These are phyloP conservation scores for Coemansia aciculifera DNA, from an alignment of 192 early-diverging fungal species.

Conservation along the genomic window DNA sequence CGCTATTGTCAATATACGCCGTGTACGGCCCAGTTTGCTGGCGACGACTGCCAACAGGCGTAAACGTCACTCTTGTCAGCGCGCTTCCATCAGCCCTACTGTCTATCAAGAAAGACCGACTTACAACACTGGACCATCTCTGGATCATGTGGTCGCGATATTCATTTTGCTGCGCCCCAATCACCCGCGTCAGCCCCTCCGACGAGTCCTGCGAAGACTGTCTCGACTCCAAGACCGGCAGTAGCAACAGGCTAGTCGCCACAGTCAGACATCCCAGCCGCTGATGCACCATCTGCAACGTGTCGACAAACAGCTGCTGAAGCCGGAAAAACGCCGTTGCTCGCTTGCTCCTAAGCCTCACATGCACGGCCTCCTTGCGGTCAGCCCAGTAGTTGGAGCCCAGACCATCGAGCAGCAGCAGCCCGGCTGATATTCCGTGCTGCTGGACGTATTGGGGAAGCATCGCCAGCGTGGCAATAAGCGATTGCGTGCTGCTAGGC, in stretches of 20 bases:
- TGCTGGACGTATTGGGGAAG: constrained; percentile 17
- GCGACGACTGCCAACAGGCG: background rate
- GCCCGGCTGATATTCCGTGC: background rate
- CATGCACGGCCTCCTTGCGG: constrained; percentile 17
- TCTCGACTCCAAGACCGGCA: constrained; percentile 11
- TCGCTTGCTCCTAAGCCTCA: constrained; percentile 22
- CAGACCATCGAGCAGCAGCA: constrained; percentile 27
- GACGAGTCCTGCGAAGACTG: constrained; percentile 2
- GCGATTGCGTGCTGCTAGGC: constrained; percentile 18
- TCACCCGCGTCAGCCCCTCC: constrained; percentile 1
- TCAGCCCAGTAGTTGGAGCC: constrained; percentile 34
- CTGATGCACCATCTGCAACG: constrained; percentile 20
- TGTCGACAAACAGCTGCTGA: constrained; percentile 45
- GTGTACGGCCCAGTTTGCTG: background rate
- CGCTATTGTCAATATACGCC: background rate
- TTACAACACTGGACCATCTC: constrained; percentile 31
- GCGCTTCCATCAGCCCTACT: background rate
- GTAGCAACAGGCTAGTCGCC: constrained; percentile 28
- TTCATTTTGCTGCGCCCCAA: constrained; percentile 2
- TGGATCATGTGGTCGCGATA: constrained; percentile 48
- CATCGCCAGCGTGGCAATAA: constrained; percentile 42
- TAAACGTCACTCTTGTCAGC: constrained; percentile 6
- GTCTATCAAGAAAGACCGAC: constrained; percentile 36
- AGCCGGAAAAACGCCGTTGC: constrained; percentile 45
- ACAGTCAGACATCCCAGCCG: constrained; percentile 23